Percentiles rank a stretch among this genome's conserved stretches.
These are phyloP conservation scores for Tuber magnatum DNA, from an alignment of 495 filamentous ascomycete species.

Conservation along the genomic window DNA sequence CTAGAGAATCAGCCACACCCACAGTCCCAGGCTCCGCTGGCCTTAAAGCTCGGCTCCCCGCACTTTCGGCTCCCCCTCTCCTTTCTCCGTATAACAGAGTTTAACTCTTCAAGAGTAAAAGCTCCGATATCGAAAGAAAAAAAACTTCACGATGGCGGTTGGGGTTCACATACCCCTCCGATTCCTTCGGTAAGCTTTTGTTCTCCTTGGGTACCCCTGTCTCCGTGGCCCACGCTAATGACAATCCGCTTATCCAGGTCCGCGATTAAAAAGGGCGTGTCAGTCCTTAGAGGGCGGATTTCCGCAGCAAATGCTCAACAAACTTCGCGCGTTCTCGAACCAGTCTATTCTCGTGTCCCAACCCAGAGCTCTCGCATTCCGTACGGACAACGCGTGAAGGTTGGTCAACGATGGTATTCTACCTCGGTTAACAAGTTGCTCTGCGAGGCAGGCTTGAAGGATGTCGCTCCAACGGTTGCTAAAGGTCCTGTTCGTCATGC, in stretches of 20 bases:
- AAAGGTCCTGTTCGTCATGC: constrained; percentile 40
- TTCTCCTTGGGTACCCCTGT: background rate
- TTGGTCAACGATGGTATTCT: constrained; percentile 31
- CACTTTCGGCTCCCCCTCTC: background rate
- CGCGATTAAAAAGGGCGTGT: constrained; percentile 33
- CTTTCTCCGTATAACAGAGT: background rate
- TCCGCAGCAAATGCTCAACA: constrained; percentile 19
- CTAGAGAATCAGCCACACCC: background rate
- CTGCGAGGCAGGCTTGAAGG: constrained; percentile 7
- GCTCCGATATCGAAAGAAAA: background rate
- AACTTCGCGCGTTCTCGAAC: constrained; percentile 26
- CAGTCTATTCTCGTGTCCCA: constrained; percentile 25
- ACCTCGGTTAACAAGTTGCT: constrained; percentile 23
- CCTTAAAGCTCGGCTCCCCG: constrained; percentile 9
- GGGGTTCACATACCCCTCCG: constrained; percentile 41
- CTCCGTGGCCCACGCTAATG: background rate
- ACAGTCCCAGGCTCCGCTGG: background rate
- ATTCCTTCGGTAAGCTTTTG: constrained; percentile 35
- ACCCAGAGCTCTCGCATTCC: constrained; percentile 13
- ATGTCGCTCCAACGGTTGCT: constrained; percentile 9
- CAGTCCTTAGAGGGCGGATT: constrained; percentile 28
- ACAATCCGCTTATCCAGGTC: constrained; percentile 20
- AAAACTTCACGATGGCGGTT: constrained; percentile 36
- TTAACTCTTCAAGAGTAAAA: background rate
- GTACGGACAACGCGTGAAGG: constrained; percentile 18